Evolutionary conservation across 805 yeast genomes (phyloP).

Genomic region (Lipomyces sp.): DNA sequence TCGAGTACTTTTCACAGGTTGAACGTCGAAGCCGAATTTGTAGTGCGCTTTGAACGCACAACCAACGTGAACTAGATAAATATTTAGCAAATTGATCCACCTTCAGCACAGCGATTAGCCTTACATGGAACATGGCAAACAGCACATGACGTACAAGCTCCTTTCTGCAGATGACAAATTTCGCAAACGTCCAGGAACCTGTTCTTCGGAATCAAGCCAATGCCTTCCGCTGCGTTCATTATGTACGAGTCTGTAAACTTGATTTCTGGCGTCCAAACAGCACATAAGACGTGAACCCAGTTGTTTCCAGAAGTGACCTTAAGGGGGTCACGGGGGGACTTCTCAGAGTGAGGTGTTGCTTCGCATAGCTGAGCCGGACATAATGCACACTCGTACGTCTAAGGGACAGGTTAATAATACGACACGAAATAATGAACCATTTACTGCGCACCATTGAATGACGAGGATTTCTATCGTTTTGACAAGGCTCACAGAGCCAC

Average conservation of each 20-base stretch:
- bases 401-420: not conserved
- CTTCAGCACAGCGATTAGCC: not conserved
- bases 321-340: slow-evolving; percentile 57
- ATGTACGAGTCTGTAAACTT: slow-evolving; percentile 50
- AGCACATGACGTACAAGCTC: slow-evolving; percentile 56
- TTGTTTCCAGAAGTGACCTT: slow-evolving; percentile 68
- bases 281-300: slow-evolving; percentile 83
- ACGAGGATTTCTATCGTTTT: slow-evolving; percentile 67
- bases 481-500: slow-evolving; percentile 85
- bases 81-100: not conserved
- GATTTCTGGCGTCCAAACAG: slow-evolving; percentile 57
- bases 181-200: slow-evolving; percentile 45
- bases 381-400: slow-evolving; percentile 66
- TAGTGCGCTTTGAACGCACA: slow-evolving; percentile 60
- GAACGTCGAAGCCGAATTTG: slow-evolving; percentile 58
- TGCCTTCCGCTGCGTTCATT: slow-evolving; percentile 57
- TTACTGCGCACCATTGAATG: slow-evolving; percentile 23
- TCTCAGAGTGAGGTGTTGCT: slow-evolving; percentile 17
- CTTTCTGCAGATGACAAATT: slow-evolving; percentile 53
- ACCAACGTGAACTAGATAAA: slow-evolving; percentile 53
- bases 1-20: slow-evolving; percentile 43
- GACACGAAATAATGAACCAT: not conserved
- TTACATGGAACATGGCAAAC: slow-evolving; percentile 47
- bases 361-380: slow-evolving; percentile 54
- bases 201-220: slow-evolving; percentile 42